These are phyloP conservation scores for Striga asiatica DNA, from an alignment of 257 asterid species.

Conservation along the genomic window DNA sequence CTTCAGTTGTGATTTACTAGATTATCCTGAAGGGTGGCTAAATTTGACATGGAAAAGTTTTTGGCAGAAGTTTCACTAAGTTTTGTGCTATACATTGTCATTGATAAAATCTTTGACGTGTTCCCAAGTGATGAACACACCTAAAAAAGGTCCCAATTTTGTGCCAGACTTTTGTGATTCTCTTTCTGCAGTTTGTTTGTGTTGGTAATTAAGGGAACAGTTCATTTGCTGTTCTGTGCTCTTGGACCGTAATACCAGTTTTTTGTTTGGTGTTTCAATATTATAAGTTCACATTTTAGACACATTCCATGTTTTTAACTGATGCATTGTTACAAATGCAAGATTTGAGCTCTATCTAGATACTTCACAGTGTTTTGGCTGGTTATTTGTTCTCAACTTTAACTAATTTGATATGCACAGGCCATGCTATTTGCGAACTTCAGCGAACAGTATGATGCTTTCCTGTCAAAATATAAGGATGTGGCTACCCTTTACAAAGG, in stretches of 20 bases:
- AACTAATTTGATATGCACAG: conserved; percentile 23
- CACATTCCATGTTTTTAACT: background rate
- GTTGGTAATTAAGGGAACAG: too few relatives aligned
- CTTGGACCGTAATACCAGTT: too few relatives aligned
- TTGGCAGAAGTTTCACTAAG: background rate
- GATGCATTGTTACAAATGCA: background rate
- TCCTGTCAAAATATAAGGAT: conserved; percentile 42
- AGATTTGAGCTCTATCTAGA: background rate
- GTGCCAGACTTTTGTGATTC: too few relatives aligned
- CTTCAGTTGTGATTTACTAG: background rate
- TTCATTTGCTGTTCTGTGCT: too few relatives aligned
- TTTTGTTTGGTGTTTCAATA: background rate
- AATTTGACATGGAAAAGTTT: background rate
- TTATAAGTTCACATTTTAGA: background rate
- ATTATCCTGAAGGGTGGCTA: background rate
- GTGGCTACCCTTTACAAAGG: conserved; percentile 55
- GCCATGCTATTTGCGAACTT: conserved; percentile 69
- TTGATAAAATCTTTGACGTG: background rate
- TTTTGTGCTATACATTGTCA: background rate
- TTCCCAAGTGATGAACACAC: background rate
- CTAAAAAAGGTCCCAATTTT: too few relatives aligned
- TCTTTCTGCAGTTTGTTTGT: too few relatives aligned
- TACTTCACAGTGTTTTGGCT: background rate
- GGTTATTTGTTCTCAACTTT: background rate
- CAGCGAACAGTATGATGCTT: conserved; percentile 45